Evolutionary conservation across 305 asterid genomes (phyloP).

Genomic region (Lippia alba): DNA sequence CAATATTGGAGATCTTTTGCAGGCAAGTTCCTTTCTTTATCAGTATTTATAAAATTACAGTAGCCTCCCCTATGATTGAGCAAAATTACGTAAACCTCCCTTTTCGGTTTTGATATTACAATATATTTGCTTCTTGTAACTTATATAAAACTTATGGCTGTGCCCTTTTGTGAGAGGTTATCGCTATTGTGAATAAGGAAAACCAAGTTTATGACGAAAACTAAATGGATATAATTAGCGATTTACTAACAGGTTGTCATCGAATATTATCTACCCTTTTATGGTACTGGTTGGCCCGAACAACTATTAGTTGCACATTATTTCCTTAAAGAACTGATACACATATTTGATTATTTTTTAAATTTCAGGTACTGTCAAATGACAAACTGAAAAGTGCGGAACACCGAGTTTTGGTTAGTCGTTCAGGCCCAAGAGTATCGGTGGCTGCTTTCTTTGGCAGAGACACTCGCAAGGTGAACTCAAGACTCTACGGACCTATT

Average conservation of each 20-base stretch:
- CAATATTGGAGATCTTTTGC: slow-evolving; percentile 59
- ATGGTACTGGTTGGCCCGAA: too few relatives aligned
- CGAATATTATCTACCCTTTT: too few relatives aligned
- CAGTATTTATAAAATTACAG: not conserved
- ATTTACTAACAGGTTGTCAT: too few relatives aligned
- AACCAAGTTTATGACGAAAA: too few relatives aligned
- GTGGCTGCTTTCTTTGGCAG: slow-evolving; percentile 52
- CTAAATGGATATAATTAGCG: too few relatives aligned
- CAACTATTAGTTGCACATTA: too few relatives aligned
- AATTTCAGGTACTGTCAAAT: slow-evolving; percentile 48
- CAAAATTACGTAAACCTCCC: not conserved
- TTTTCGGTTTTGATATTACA: too few relatives aligned
- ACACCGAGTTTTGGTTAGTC: slow-evolving; percentile 49
- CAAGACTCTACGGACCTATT: slow-evolving; percentile 45
- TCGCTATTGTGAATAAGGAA: too few relatives aligned
- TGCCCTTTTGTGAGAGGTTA: too few relatives aligned
- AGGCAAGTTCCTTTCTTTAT: slow-evolving; percentile 38
- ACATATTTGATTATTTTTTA: not conserved
- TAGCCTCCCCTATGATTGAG: not conserved
- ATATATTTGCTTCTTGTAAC: too few relatives aligned
- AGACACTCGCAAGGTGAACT: slow-evolving; percentile 22
- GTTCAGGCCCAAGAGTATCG: slow-evolving; percentile 53
- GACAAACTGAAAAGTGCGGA: slow-evolving; percentile 51
- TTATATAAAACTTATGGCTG: too few relatives aligned
- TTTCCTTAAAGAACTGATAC: too few relatives aligned